These are phyloP conservation scores for Heliophila coronopifolia DNA, from an alignment of 441 rosid species.

Conservation along the genomic window DNA sequence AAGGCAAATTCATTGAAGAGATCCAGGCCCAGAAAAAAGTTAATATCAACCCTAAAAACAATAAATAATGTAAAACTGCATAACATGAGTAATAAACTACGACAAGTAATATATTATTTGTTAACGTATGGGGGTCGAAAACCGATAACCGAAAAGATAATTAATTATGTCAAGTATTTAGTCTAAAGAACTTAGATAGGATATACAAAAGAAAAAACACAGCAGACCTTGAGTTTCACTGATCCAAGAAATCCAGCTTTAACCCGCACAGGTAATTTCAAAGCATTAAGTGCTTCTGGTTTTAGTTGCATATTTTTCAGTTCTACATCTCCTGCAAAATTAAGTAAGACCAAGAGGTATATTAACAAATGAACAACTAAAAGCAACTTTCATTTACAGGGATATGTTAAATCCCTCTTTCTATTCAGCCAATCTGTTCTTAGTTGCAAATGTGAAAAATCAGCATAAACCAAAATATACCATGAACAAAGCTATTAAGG, in stretches of 20 bases:
- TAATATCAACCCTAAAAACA: background rate
- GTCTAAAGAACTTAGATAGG: background rate
- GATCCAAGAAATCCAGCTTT: constrained; percentile 99
- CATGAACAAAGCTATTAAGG: constrained; percentile 13
- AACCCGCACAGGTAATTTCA: constrained; percentile 91
- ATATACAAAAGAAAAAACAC: background rate
- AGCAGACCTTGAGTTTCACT: constrained; percentile 57
- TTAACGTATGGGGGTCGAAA: background rate
- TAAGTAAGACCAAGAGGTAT: constrained; percentile 15
- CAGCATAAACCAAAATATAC: constrained; percentile 4
- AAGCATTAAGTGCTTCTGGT: constrained; percentile 97
- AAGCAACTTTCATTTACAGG: background rate
- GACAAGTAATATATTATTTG: background rate
- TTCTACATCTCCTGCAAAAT: constrained; percentile 74
- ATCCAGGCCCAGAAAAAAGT: constrained; percentile 1
- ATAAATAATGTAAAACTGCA: background rate
- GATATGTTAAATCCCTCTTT: background rate
- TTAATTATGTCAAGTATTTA: background rate
- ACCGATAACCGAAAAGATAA: background rate
- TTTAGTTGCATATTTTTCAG: constrained; percentile 94
- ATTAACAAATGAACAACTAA: background rate
- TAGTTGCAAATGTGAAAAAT: constrained; percentile 7
- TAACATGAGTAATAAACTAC: constrained; percentile 2
- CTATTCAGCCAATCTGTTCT: constrained; percentile 5
- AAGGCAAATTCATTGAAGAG: background rate